Evolutionary conservation across 2,329 filamentous ascomycete species (phyloP), one percentile per base, ranked within the genome.

Genomic region (Phialophora expanda): DNA sequence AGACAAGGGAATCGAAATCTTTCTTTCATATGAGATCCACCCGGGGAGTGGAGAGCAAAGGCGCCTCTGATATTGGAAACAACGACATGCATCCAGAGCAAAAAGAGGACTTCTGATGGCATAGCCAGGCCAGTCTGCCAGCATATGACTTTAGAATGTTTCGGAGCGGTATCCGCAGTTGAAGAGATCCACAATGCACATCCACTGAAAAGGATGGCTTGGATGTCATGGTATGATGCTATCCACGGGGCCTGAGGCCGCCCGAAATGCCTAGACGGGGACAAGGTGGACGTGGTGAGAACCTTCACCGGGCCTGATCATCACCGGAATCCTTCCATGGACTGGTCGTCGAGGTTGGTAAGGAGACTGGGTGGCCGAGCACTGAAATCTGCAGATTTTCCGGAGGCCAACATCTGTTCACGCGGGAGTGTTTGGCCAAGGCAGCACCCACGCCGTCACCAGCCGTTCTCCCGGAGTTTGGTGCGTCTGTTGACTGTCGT

Each of bases 101-200:
- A 51, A 26, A 51, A 17, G 6, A 28, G 48, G 14, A 12, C 9
- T 26, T 28, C 20, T 26, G 24, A 34, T 46, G 30, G 26, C 24
- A 38, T 56, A 44, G 60, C 34, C 53, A 55, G 41, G 30, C 26
- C 8, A 30, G 26, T 26, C 28, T 26, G 56, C 28, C 41, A 59
- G 46, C 56, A 20, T 20, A 58, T 59, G 56, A 59, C 55, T 44
- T 46, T 46, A 38, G 46, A 6, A 30, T 54, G 46, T 54, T 61
- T 55, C 59, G 30, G 30, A 55, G 22, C n/a, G 50, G 59, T 24
- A 51, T 28, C 48, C 48, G 48, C 48, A 51, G 9, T 26, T n/a
- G 20, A 51, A 26, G 20, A 24, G 20, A 26, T 51, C 48, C 48
- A 55, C 38, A 24, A 30, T 12, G 34, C 41, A 32, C 24, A 28